Conservation (phyloP, 2,329 filamentous ascomycete species). For the Calcarisporium arbuscula region DNA sequence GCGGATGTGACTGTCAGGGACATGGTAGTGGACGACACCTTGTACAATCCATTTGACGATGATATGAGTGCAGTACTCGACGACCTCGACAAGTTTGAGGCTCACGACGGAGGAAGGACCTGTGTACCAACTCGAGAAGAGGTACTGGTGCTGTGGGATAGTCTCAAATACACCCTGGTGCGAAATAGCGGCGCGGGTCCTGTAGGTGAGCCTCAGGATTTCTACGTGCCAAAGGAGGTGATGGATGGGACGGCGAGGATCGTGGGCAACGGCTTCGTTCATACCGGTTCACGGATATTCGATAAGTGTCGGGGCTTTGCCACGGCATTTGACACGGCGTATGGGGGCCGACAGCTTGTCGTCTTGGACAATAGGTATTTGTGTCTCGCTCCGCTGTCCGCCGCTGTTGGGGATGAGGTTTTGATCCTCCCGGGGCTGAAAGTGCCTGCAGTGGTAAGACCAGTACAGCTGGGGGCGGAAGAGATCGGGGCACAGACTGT, state of each 20-base stretch:
- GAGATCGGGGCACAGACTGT: too few species aligned
- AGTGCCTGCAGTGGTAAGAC: slow-evolving; percentile 12
- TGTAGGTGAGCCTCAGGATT: slow-evolving; percentile 12
- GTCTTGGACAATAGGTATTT: slow-evolving; percentile 12
- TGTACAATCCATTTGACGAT: slow-evolving; percentile 16
- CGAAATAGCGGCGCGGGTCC: slow-evolving; percentile 9
- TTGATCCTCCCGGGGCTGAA: slow-evolving; percentile 16
- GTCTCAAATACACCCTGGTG: slow-evolving; percentile 13
- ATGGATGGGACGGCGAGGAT: slow-evolving; percentile 11
- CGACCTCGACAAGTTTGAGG: slow-evolving; percentile 12
- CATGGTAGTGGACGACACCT: slow-evolving; percentile 4
- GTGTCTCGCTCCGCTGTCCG: slow-evolving; percentile 13
- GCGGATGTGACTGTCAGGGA: slow-evolving; percentile 1
- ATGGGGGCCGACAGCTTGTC: slow-evolving; percentile 17
- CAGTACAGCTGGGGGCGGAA: too few species aligned
- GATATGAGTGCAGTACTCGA: slow-evolving; percentile 12
- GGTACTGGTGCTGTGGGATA: slow-evolving; percentile 14
- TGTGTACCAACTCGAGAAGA: slow-evolving; percentile 13
- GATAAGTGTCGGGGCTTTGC: slow-evolving; percentile 13
- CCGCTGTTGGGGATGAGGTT: slow-evolving; percentile 15
- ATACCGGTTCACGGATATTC: slow-evolving; percentile 10
- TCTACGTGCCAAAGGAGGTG: slow-evolving; percentile 13
- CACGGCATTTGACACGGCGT: slow-evolving; percentile 12
- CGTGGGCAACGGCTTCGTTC: slow-evolving; percentile 13
- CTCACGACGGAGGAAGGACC: slow-evolving; percentile 11